phyloP scores from a whole-genome alignment of 257 asterid genomes.

The Penstemon davidsonii region DNA sequence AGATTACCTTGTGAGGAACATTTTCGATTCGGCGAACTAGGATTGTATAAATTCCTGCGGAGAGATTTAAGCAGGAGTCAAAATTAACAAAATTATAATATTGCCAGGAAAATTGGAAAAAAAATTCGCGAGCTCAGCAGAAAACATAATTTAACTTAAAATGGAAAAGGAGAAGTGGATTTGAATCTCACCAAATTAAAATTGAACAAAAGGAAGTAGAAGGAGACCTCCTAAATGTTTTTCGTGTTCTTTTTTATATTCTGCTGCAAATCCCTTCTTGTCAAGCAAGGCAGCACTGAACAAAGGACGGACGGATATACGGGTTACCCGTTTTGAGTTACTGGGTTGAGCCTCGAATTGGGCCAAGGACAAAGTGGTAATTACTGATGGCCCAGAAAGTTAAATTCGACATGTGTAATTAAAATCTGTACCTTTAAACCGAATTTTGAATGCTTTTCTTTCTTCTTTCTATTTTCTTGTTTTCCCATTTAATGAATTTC shows the following conservation, averaged over 20 bases:
- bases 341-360: too few species aligned
- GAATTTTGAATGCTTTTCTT: too few species aligned
- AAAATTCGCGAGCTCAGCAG: too few species aligned
- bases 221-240: background rate
- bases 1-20: conserved; percentile 78
- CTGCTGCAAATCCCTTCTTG: conserved; percentile 29
- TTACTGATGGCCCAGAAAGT: too few species aligned
- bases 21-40: conserved; percentile 34
- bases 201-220: background rate
- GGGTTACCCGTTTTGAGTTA: conserved; percentile 6
- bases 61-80: conserved; percentile 19
- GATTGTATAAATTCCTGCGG: conserved; percentile 36
- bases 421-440: too few species aligned
- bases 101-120: too few species aligned
- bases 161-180: conserved; percentile 22
- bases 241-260: background rate
- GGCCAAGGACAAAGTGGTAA: too few species aligned
- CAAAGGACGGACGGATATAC: conserved; percentile 1
- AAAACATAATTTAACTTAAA: too few species aligned
- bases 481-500: too few species aligned
- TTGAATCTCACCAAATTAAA: conserved; percentile 29
- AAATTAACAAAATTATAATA: background rate
- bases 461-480: too few species aligned
- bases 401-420: too few species aligned
- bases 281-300: conserved; percentile 36